Evolutionary conservation across 2,329 filamentous ascomycete genomes (phyloP), one percentile per base, ranked within the genome.

Genomic region (Pyrenochaeta sp.): DNA sequence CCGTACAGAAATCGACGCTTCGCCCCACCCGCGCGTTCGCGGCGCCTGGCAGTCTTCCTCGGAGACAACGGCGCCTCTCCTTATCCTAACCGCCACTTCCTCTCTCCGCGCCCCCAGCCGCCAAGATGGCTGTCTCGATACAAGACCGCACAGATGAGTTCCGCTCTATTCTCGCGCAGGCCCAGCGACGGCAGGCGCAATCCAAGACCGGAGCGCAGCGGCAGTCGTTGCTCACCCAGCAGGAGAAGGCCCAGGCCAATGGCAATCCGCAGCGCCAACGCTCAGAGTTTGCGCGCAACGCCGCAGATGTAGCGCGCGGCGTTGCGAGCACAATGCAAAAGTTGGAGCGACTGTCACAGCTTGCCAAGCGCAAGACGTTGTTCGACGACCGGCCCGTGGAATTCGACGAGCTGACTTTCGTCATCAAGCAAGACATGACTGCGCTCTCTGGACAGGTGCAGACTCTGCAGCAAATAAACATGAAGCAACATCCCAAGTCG

Each of bases 121-220:
- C 47, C 64, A 77, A 72, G 60, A 86, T 85, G 82, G 78, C 82
- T 54, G 79, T 81, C 48, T 94, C 92, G 45, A 96, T 98, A 76
- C 95, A 99, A 82, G 95, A 99, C 81, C 91, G 95, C 72, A 99
- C 95, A 52, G 85, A 87, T 72, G 95, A 99, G 83, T 99, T 99
- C 84, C 90, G 89, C 75, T 90, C 92, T 61, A 96, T 98, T 70
- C 86, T 98, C 58, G 83, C 86, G 40, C 91, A 96, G 74, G 90
- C 91, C 45, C 92, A 96, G 78, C 90, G 89, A 72, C 86, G 88
- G 60, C 87, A 95, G 69, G 87, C 88, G 29, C 84, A 88, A 10
- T 87, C 86, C 55, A 97, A 96, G 79, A 71, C 89, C 45, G 87
- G 90, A 67, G 83, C 90, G 29, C 91, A 96, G 77, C 86, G 90